A percentile compares a stretch with the other conserved stretches of the same genome.
Evolutionary conservation across 1,139 yeast genomes (phyloP).

Genomic region (Zygoascus meyerae): DNA sequence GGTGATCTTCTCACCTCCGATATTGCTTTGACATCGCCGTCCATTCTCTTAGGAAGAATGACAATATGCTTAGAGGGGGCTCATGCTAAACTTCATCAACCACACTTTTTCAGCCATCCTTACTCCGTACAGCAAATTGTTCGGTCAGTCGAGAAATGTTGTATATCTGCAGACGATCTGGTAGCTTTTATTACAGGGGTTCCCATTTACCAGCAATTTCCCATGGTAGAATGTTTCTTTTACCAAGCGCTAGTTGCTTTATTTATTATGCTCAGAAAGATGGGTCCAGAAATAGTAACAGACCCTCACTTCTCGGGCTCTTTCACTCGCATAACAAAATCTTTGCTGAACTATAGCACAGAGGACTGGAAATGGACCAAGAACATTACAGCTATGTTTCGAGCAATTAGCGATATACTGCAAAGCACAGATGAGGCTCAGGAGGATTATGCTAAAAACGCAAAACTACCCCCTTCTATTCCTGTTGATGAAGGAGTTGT

Average conservation of each 20-base stretch:
- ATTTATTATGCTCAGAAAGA: neutral
- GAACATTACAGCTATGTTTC: neutral
- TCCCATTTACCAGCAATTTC: constrained; percentile 6
- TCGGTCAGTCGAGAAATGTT: neutral
- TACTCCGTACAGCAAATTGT: constrained; percentile 6
- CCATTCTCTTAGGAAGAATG: constrained; percentile 1
- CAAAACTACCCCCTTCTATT: neutral
- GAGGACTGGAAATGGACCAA: constrained; percentile 5
- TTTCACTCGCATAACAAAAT: neutral
- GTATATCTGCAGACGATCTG: neutral
- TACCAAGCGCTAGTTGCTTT: constrained; percentile 8
- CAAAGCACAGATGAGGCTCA: neutral
- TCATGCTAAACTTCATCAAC: constrained; percentile 8
- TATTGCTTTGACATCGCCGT: neutral
- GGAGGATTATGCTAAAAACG: neutral
- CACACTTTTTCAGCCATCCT: constrained; percentile 5
- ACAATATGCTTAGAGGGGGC: constrained; percentile 6
- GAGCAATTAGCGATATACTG: neutral
- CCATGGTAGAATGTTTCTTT: constrained; percentile 9
- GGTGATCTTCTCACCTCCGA: neutral
- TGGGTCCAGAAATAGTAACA: too few species aligned
- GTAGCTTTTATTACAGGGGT: constrained; percentile 1
- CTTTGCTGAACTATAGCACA: neutral
- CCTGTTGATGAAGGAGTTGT: neutral
- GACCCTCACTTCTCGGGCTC: too few species aligned